These are phyloP conservation scores for Populus pruinosa DNA, from an alignment of 345 rosid species.

Conservation along the genomic window DNA sequence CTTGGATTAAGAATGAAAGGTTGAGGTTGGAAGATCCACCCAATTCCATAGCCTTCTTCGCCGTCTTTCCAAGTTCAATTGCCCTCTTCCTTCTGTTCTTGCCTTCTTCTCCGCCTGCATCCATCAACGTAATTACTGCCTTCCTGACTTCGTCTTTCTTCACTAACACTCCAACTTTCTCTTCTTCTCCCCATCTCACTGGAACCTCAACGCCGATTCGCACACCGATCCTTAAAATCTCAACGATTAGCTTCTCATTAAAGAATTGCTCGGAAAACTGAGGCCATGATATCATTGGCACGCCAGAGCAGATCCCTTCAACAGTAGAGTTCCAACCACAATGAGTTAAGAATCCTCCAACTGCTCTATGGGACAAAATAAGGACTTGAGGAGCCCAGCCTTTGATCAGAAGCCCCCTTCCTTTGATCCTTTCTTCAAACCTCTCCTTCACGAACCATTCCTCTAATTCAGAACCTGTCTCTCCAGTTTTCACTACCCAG, in stretches of 20 bases:
- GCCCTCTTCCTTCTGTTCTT: slow-evolving; percentile 45
- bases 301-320: slow-evolving; percentile 54
- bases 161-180: slow-evolving; percentile 54
- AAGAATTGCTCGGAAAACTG: slow-evolving; percentile 68
- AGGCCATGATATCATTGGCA: slow-evolving; percentile 89
- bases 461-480: slow-evolving; percentile 37
- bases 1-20: slow-evolving; percentile 41
- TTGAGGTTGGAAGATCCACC: slow-evolving; percentile 58
- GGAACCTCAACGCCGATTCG: slow-evolving; percentile 55
- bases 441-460: slow-evolving; percentile 42
- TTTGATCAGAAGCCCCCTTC: slow-evolving; percentile 59
- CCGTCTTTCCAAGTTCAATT: slow-evolving; percentile 38
- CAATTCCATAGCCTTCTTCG: slow-evolving; percentile 40
- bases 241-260: slow-evolving; percentile 64
- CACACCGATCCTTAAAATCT: slow-evolving; percentile 58
- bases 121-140: slow-evolving; percentile 49
- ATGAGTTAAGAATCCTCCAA: slow-evolving; percentile 73
- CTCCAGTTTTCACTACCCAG: slow-evolving; percentile 65
- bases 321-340: slow-evolving; percentile 89
- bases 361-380: slow-evolving; percentile 58
- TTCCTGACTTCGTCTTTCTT: slow-evolving; percentile 40
- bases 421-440: slow-evolving; percentile 52
- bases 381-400: slow-evolving; percentile 90
- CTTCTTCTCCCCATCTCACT: slow-evolving; percentile 78
- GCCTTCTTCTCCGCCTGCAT: slow-evolving; percentile 37